Base-by-base conservation (phyloP, 305 asterid species). In the Solanum hybrid region DNA sequence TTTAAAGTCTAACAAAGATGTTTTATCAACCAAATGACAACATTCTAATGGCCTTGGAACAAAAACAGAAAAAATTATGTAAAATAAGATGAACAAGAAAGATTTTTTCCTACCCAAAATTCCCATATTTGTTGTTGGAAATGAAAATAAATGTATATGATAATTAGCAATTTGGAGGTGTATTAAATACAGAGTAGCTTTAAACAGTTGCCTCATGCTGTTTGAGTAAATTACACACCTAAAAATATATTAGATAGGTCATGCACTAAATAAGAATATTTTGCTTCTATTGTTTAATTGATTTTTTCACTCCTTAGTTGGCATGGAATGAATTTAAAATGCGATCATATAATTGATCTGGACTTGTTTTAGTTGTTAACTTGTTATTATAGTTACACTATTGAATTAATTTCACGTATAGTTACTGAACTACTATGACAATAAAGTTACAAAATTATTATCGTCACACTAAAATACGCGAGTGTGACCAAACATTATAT, bases 1-100 rank as follows among this genome's bases (percentile, higher is more conserved):
- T 61, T 95, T 95, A 92, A 95, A 95, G 69, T 94, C 90, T 24
- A 96, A 79, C 22, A 96, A 89, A 9, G 96, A 95, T 86, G 92
- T 91, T 89, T 92, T 84, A 11, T 95, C 99, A 3, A 89, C 88
- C 6, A 90, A 86, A 91, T 95, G 94, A 36, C 97, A 96, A 34
- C 94, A 95, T 36, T 92, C 67, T 36, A 93, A 91, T 51, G 76
- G 82, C 16, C 29, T 26, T 14, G 90, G 71, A 14, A 67, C 80
- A 10, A 42, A 24, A 37, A 83, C 31, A 1, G 90, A 86, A 51
- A 92, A 86, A 46, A 89, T 24, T 36, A 67, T 87, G 91, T 80
- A 33, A 67, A 87, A 12, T 78, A 92, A 74, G 89, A 71, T 46
- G 90, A 94, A 33, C 57, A 91, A 35, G 73, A 90, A n/a, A 26